phyloP scores from a whole-genome alignment of 148 eudicot genomes.

The Rhododendron vialii region DNA sequence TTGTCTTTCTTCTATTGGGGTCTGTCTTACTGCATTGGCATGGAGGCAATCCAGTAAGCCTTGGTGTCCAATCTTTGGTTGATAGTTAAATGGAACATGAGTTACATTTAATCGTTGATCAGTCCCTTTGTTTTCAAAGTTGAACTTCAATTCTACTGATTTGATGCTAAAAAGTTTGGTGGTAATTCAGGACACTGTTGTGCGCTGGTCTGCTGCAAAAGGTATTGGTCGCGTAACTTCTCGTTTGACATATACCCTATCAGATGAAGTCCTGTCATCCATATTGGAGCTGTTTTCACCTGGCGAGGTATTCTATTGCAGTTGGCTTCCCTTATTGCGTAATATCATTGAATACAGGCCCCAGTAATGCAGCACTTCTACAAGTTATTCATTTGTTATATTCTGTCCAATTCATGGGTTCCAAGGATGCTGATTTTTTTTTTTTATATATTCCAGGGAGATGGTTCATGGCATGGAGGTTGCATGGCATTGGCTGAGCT shows the following conservation, averaged over 20 bases:
- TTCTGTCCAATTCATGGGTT: not conserved
- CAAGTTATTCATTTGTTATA: constrained; percentile 11
- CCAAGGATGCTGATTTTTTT: constrained; percentile 1
- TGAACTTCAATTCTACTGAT: constrained; percentile 5
- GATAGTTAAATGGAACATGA: not conserved
- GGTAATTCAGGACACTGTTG: constrained; percentile 82
- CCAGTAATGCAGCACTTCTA: not conserved
- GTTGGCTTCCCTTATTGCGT: not conserved
- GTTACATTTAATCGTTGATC: not conserved
- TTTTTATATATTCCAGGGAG: constrained; percentile 52
- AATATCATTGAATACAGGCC: not conserved
- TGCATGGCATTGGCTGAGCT: constrained; percentile 98
- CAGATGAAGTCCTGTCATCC: constrained; percentile 92
- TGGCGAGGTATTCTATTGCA: constrained; percentile 62
- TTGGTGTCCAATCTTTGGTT: not conserved
- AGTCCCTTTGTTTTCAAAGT: not conserved
- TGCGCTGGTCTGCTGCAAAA: constrained; percentile 99
- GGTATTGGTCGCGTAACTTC: constrained; percentile 94
- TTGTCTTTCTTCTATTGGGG: not conserved
- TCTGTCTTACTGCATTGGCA: not conserved
- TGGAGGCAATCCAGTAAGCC: not conserved
- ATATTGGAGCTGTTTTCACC: constrained; percentile 90
- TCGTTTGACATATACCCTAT: constrained; percentile 64
- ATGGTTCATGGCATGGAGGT: constrained; percentile 99
- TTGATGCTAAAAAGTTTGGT: constrained; percentile 3